Evolutionary conservation across 441 rosid species (phyloP).

Genomic region (Francoa sonchifolia): DNA sequence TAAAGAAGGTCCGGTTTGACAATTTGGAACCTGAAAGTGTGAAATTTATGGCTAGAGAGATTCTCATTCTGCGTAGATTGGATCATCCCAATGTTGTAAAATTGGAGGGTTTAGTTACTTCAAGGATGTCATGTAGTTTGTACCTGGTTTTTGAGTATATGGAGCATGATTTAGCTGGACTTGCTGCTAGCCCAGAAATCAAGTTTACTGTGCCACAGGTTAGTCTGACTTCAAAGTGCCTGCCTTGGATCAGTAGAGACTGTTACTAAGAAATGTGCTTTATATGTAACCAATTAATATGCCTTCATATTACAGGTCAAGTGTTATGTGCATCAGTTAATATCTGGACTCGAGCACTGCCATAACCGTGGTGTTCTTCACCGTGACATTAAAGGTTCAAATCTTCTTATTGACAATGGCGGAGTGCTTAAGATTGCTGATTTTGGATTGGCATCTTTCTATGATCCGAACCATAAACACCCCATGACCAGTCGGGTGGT

Average conservation of each 20-base stretch:
- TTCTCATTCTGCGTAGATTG: constrained; percentile 37
- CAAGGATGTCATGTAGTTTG: constrained; percentile 49
- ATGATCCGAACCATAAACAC: constrained; percentile 38
- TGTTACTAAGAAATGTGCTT: too few species aligned
- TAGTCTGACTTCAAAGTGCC: too few species aligned
- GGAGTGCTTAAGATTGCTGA: constrained; percentile 56
- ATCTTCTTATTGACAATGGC: constrained; percentile 38
- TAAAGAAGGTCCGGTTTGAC: constrained; percentile 57
- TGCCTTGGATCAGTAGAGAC: too few species aligned
- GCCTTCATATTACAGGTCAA: constrained; percentile 30
- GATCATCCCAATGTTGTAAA: constrained; percentile 59
- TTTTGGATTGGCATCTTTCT: constrained; percentile 53
- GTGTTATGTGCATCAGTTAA: constrained; percentile 44
- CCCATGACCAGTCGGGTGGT: constrained; percentile 65
- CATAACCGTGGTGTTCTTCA: constrained; percentile 42
- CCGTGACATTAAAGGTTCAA: constrained; percentile 57
- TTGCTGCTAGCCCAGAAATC: constrained; percentile 41
- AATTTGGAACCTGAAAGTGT: constrained; percentile 55
- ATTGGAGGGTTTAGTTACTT: constrained; percentile 48
- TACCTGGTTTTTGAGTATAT: constrained; percentile 49
- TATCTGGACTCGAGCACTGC: constrained; percentile 56
- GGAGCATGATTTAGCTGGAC: constrained; percentile 62
- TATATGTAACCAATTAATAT: too few species aligned
- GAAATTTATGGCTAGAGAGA: constrained; percentile 61
- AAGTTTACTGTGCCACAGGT: constrained; percentile 53